Conservation (phyloP, 257 asterid species). For the Solanum infundibuliforme region DNA sequence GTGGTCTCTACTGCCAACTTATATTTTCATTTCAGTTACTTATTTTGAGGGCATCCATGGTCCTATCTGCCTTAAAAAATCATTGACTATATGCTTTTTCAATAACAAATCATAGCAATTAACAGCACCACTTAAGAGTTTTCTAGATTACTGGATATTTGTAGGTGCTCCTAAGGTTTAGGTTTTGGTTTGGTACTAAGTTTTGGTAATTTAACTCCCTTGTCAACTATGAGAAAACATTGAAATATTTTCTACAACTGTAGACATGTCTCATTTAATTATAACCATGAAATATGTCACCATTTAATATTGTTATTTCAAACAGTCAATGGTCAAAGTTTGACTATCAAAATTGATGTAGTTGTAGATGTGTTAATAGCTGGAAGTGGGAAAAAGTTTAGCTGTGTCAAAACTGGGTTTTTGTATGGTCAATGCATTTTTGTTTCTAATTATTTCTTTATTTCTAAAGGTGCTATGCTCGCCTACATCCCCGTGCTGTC, state of each 20-base stretch:
- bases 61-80: not conserved
- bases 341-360: not conserved
- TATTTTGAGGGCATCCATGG: not conserved
- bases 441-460: not conserved
- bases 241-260: not conserved
- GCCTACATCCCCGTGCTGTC: constrained; percentile 6
- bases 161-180: not conserved
- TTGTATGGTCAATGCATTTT: not conserved
- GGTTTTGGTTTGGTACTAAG: not conserved
- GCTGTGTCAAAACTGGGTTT: not conserved
- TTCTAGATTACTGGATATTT: not conserved
- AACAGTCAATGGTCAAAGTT: not conserved
- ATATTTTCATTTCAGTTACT: not conserved
- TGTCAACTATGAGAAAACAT: not conserved
- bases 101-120: not conserved
- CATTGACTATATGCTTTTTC: not conserved
- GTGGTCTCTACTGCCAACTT: not conserved
- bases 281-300: not conserved
- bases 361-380: not conserved
- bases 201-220: not conserved
- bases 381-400: not conserved
- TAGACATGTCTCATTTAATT: not conserved
- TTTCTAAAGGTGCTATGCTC: constrained; percentile 4
- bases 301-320: not conserved
- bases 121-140: no score